A percentile compares a stretch with the other conserved stretches of the same genome.
Evolutionary conservation across 192 early-diverging fungal genomes (phyloP).

Genomic region (Podila verticillata): DNA sequence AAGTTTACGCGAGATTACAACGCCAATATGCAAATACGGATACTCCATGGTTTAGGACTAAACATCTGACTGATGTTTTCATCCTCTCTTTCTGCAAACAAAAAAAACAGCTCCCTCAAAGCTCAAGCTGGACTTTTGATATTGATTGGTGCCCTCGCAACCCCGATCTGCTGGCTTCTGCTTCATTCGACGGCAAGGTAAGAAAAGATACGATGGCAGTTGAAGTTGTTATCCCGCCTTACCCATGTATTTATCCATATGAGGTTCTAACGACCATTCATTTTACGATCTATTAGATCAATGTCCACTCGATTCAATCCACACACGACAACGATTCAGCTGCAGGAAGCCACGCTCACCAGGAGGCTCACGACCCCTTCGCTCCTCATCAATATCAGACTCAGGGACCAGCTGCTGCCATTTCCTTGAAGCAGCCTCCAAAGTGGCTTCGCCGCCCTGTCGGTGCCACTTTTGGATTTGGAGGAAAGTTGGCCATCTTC

Average conservation of each 20-base stretch:
- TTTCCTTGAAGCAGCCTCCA: slow-evolving; percentile 85
- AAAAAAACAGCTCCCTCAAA: slow-evolving; percentile 67
- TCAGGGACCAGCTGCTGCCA: slow-evolving; percentile 49
- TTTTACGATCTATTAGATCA: slow-evolving; percentile 57
- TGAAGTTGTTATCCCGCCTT: too few species aligned
- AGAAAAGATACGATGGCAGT: not conserved
- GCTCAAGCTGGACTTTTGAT: slow-evolving; percentile 95
- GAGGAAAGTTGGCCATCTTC: slow-evolving; percentile 88
- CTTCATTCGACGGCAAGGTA: slow-evolving; percentile 94
- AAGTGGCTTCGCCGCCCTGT: slow-evolving; percentile 94
- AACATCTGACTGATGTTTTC: not conserved
- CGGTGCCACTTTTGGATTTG: slow-evolving; percentile 89
- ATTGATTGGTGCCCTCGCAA: slow-evolving; percentile 96
- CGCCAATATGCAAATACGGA: too few species aligned
- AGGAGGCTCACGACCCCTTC: slow-evolving; percentile 78
- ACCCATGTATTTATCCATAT: too few species aligned
- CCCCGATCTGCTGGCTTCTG: slow-evolving; percentile 88
- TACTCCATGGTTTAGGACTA: too few species aligned
- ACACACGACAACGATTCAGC: slow-evolving; percentile 49
- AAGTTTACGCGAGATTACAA: not conserved
- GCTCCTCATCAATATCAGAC: slow-evolving; percentile 56
- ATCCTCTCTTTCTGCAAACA: not conserved
- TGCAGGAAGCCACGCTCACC: slow-evolving; percentile 7
- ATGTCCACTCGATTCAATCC: slow-evolving; percentile 81
- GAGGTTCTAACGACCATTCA: too few species aligned